Base-by-base conservation (phyloP, 495 filamentous ascomycete species). In the Penicillium subrubescens region DNA sequence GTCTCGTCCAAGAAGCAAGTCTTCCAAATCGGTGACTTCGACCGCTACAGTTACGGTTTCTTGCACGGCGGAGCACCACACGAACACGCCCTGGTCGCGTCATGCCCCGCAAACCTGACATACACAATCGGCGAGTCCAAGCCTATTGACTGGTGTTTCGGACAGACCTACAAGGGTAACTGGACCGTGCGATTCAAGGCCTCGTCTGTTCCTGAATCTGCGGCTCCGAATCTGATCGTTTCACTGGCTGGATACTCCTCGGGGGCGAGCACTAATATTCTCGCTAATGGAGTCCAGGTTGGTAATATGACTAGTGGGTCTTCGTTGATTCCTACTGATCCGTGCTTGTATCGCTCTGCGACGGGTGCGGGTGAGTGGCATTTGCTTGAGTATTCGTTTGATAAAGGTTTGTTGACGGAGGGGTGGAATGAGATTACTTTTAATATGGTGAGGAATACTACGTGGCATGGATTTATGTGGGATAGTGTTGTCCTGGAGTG, bases 401-500 rank as follows among this genome's bases (percentile, higher is more conserved):
- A 58, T 35, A 58, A 58, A 37, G 27, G 7, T 15, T 44, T 58
- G 23, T 10, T 58, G 35, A 43, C 44, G 23, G 56, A 58, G 25
- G 56, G 56, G n/a, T 58, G 56, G 56, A 58, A 58, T 43, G 56
- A 58, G 12, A 5, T 43, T 41, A 58, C 56, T 10, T 58, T 58
- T 10, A 33, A 29, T 23, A 58, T 58, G 56, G 56, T 58, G 21
- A 44, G 56, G 25, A 58, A 58, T 19, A 58, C 56, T 29, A 58
- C 56, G n/a, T 58, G 56, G 56, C 56, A 58, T 58, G 56, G 56
- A 17, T 58, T 58, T 12, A 58, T 58, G 56, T 58, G 56, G 56
- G 56, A 58, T 44, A 58, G 56, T 33, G 39, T 58, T 41, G 56
- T 44, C 4, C 15, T 58, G 14, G 56, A 58, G 39, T 58, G 56